phyloP scores from a whole-genome alignment of 83 land plant species.

The Diphasiastrum complanatum region DNA sequence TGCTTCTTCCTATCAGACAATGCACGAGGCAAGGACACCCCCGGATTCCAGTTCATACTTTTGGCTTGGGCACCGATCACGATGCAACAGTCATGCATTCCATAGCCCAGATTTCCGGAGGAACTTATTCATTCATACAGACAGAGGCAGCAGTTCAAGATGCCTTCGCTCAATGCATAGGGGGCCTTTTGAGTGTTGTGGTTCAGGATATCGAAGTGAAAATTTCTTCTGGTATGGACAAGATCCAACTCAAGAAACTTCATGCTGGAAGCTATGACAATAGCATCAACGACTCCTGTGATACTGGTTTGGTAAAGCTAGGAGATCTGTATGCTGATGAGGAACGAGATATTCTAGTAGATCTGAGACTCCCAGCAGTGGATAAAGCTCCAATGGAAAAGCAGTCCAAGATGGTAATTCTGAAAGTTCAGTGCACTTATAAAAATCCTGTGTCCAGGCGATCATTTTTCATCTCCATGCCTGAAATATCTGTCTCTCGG shows the following conservation, averaged over 20 bases:
- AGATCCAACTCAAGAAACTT: conserved; percentile 34
- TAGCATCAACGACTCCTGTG: conserved; percentile 20
- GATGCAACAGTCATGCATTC: conserved; percentile 78
- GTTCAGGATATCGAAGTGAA: conserved; percentile 58
- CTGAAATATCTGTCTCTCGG: not conserved
- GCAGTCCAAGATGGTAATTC: not conserved
- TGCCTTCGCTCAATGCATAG: conserved; percentile 97
- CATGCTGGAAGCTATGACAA: conserved; percentile 68
- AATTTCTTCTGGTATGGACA: conserved; percentile 32
- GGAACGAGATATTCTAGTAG: conserved; percentile 66
- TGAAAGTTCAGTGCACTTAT: conserved; percentile 4
- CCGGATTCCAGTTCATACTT: conserved; percentile 66
- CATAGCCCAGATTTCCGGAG: conserved; percentile 68
- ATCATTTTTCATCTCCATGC: not conserved
- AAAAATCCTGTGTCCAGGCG: conserved; percentile 12
- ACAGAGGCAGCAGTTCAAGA: conserved; percentile 73
- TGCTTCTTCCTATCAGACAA: conserved; percentile 42
- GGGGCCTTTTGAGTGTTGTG: conserved; percentile 85
- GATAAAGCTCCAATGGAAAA: not conserved
- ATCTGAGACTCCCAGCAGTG: conserved; percentile 44
- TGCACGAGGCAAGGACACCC: conserved; percentile 18
- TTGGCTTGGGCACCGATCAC: conserved; percentile 90
- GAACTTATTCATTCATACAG: conserved; percentile 90
- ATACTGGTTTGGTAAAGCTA: conserved; percentile 42
- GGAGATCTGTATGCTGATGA: conserved; percentile 91